These are phyloP conservation scores for Aspergillus carlsbadensis DNA, from an alignment of 495 filamentous ascomycete genomes.

Conservation along the genomic window DNA sequence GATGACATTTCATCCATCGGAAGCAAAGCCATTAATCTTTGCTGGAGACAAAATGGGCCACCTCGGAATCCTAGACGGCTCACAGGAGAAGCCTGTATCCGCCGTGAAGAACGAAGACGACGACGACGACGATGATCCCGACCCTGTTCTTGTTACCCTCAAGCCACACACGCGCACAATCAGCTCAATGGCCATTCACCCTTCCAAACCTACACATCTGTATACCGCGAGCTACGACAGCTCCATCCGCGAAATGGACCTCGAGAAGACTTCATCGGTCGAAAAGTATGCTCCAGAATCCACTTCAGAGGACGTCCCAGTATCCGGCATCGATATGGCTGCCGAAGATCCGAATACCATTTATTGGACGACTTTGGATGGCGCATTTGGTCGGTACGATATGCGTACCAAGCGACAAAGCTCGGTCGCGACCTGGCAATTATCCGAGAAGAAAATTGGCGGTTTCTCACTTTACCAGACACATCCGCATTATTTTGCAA, in stretches of 20 bases:
- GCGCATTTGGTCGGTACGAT: constrained; percentile 76
- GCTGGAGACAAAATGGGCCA: constrained; percentile 95
- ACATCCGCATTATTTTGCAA: constrained; percentile 79
- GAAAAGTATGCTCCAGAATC: constrained; percentile 77
- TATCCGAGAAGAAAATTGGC: constrained; percentile 94
- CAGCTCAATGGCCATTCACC: constrained; percentile 73
- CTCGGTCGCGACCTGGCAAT: constrained; percentile 61
- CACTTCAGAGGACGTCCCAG: constrained; percentile 65
- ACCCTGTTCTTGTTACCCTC: constrained; percentile 78
- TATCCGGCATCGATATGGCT: constrained; percentile 80
- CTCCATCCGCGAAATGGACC: constrained; percentile 82
- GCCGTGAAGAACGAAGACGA: constrained; percentile 43
- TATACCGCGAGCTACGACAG: constrained; percentile 94
- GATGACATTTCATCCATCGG: constrained; percentile 84
- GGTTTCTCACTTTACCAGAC: constrained; percentile 82
- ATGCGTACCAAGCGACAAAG: constrained; percentile 59
- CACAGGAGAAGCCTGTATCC: constrained; percentile 56
- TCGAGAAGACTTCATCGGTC: constrained; percentile 71
- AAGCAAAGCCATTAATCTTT: constrained; percentile 85
- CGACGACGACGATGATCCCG: constrained; percentile 61
- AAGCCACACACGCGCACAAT: constrained; percentile 92
- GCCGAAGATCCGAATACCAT: constrained; percentile 67
- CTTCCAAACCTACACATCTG: constrained; percentile 63
- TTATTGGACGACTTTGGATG: constrained; percentile 85
- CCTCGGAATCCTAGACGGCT: constrained; percentile 89